These are phyloP conservation scores for baker's yeast (Saccharomyces cerevisiae) DNA, from an alignment of 805 yeast genomes.

Conservation along the genomic window DNA sequence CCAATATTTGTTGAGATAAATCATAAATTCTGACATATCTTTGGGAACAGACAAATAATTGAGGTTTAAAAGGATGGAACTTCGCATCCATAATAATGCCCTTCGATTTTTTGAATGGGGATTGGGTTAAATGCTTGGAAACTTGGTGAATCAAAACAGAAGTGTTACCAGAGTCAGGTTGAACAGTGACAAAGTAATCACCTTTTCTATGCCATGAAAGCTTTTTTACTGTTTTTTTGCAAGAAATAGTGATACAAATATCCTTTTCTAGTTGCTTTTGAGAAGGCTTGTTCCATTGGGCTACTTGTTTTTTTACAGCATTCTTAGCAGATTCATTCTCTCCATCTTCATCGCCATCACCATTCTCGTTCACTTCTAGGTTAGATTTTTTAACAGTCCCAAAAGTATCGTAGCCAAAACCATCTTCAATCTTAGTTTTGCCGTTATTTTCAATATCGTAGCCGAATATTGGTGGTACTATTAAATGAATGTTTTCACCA, in stretches of 20 bases:
- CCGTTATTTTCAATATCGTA: slow-evolving; percentile 78
- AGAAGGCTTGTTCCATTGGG: slow-evolving; percentile 80
- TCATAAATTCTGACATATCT: slow-evolving; percentile 87
- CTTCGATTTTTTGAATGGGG: slow-evolving; percentile 87
- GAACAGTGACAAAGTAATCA: slow-evolving; percentile 91
- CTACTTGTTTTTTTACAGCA: slow-evolving; percentile 44
- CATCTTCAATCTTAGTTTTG: slow-evolving; percentile 70
- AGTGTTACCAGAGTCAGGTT: slow-evolving; percentile 85
- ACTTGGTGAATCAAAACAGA: slow-evolving; percentile 91
- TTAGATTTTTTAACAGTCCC: slow-evolving; percentile 43
- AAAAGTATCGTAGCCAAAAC: slow-evolving; percentile 78
- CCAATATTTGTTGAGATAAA: slow-evolving; percentile 71
- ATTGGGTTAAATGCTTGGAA: slow-evolving; percentile 88
- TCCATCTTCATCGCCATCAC: slow-evolving; percentile 35
- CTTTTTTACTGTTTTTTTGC: slow-evolving; percentile 61
- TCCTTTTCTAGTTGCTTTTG: slow-evolving; percentile 55
- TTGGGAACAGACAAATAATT: slow-evolving; percentile 87
- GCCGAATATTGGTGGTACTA: slow-evolving; percentile 89
- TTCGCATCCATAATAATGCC: slow-evolving; percentile 94
- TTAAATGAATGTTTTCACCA: slow-evolving; percentile 68
- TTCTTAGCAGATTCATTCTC: slow-evolving; percentile 20
- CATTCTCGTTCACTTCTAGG: slow-evolving; percentile 33
- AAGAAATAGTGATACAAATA: slow-evolving; percentile 62
- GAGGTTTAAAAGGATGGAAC: slow-evolving; percentile 95
- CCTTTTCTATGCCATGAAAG: slow-evolving; percentile 96